Percentiles rank a stretch among this genome's conserved stretches.
Conservation (phyloP, 352 stramenopile species). For the Phytophthora pini region DNA sequence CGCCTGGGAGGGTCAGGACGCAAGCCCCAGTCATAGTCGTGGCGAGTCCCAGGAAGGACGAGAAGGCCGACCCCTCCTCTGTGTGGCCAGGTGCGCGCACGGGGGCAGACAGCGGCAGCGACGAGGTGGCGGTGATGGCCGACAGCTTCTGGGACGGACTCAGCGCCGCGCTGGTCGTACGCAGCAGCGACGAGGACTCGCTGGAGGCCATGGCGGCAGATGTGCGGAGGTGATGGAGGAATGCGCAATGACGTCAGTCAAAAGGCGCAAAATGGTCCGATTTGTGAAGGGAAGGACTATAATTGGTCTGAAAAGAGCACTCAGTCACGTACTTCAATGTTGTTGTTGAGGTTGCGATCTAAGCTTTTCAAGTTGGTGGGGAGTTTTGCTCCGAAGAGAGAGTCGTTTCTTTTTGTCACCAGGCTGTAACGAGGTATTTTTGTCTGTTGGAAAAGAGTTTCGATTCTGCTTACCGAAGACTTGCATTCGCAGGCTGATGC, state of each 20-base stretch:
- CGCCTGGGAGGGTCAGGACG: slow-evolving; percentile 76
- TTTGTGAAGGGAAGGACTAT: not conserved
- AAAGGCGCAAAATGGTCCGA: slow-evolving; percentile 11
- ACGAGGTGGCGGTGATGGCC: not conserved
- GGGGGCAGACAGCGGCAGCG: not conserved
- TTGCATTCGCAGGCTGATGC: too few relatives aligned
- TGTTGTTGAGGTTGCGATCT: too few relatives aligned
- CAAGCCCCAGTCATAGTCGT: slow-evolving; percentile 88
- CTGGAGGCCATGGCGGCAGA: slow-evolving; percentile 24
- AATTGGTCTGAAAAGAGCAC: not conserved
- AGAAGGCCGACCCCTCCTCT: slow-evolving; percentile 67
- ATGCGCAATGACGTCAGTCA: slow-evolving; percentile 17
- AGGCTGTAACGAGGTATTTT: too few relatives aligned
- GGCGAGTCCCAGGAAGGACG: slow-evolving; percentile 78
- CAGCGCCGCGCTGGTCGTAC: slow-evolving; percentile 30
- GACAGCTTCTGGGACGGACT: slow-evolving; percentile 33
- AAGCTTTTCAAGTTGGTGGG: too few relatives aligned
- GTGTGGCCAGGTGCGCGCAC: slow-evolving; percentile 34
- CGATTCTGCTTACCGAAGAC: too few relatives aligned
- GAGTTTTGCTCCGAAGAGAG: too few relatives aligned
- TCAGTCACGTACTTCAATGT: not conserved
- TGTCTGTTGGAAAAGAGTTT: too few relatives aligned
- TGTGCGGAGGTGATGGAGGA: not conserved
- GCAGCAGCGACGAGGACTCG: slow-evolving; percentile 47
- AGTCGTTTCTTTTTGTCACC: too few relatives aligned